Evolutionary conservation across 345 rosid genomes (phyloP), one percentile per base, ranked within the genome.

Genomic region (Brassica carinata): DNA sequence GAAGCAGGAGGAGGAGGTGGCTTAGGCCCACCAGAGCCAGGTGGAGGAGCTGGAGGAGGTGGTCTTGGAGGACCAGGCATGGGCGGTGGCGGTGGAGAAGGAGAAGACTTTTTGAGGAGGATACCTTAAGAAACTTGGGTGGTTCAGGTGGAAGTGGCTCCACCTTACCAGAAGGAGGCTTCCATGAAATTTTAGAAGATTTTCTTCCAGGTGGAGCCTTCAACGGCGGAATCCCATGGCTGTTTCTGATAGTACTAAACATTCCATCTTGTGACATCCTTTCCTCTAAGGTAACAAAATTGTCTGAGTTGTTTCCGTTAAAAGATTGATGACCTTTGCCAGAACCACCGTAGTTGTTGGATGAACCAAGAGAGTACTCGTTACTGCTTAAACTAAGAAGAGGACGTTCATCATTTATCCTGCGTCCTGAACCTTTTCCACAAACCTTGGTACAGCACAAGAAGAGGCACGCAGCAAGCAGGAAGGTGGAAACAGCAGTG

Each of bases 21-120:
- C n/a, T n/a, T n/a, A n/a, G n/a, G n/a, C n/a, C n/a, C n/a, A n/a
- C n/a, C n/a, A n/a, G n/a, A n/a, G n/a, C n/a, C n/a, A 5, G 58
- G 23, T 6, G 62, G 62, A 55, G 62, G 62, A 55, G 62, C 62
- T 55, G 62, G 62, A 55, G 61, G 61, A 55, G 61, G 61, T 55
- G 61, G 61, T 55, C 61, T 18, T 7, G 61, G 9, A 55, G 23
- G 23, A 17, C 62, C 62, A 17, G 62, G 62, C 62, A 55, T 55
- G 62, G 62, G 62, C 62, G 62, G 62, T 17, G 62, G 62, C 23
- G 26, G 62, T 6, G 62, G 62, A 53, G 59, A 1, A 53, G 18
- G 15, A 51, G 15, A 48, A 48, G 57, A 4, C 10, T 55, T 55
- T 55, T 55, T 55, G 62, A 43, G 3, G 51, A 55, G 10, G 62